Conservation (phyloP, 345 rosid genomes). For the Ailanthus altissimus region DNA sequence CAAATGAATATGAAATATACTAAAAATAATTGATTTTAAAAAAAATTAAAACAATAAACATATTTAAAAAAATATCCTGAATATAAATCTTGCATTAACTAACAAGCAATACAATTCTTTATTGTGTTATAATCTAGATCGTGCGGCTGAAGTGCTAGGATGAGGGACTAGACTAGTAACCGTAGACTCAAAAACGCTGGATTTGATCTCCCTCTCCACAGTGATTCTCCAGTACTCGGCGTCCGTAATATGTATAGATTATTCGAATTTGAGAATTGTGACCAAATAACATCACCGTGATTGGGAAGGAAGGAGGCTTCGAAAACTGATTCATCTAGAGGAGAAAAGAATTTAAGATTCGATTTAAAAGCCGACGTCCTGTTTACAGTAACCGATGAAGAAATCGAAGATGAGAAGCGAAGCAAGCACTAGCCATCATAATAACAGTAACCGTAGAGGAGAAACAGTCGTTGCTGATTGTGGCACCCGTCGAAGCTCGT, state of each 20-base stretch:
- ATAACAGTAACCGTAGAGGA: constrained; percentile 36
- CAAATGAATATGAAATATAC: too few species aligned
- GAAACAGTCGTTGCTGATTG: constrained; percentile 63
- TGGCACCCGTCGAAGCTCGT: constrained; percentile 50
- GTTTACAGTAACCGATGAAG: constrained; percentile 14
- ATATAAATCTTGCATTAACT: too few species aligned
- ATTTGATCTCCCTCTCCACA: not conserved
- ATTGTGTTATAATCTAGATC: not conserved
- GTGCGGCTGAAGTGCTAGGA: not conserved
- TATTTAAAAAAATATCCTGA: too few species aligned
- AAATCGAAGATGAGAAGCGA: constrained; percentile 50
- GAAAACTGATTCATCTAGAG: not conserved
- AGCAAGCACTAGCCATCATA: constrained; percentile 59
- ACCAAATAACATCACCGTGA: not conserved
- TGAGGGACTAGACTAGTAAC: not conserved
- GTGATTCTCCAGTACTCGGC: not conserved
- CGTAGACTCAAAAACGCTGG: not conserved
- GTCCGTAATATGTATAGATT: not conserved
- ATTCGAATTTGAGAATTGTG: not conserved
- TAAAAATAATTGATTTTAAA: too few species aligned
- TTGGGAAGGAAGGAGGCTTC: not conserved
- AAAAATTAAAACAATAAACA: too few species aligned
- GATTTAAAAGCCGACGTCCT: constrained; percentile 2
- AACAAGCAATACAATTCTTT: too few species aligned
- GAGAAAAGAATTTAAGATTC: not conserved